Evolutionary conservation across 768 basidiomycete species (phyloP).

Genomic region (Suillus discolor): DNA sequence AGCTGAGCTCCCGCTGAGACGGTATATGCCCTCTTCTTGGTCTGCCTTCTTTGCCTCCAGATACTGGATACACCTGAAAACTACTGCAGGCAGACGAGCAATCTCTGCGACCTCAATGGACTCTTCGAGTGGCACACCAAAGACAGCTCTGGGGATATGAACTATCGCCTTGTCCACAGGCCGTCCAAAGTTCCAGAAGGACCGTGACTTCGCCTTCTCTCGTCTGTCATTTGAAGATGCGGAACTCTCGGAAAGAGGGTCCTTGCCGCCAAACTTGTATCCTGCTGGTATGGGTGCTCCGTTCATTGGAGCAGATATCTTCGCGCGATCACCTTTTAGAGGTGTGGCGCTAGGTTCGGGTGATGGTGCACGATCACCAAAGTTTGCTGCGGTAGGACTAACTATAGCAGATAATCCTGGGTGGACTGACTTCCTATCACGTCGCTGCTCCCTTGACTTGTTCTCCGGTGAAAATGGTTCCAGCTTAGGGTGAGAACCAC

Average conservation of each 20-base stretch:
- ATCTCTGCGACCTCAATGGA: constrained; percentile 88
- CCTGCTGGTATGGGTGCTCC: constrained; percentile 85
- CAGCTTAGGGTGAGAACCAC: constrained; percentile 31
- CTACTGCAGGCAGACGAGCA: constrained; percentile 88
- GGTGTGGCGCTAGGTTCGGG: constrained; percentile 56
- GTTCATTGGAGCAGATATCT: constrained; percentile 88
- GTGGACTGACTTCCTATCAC: constrained; percentile 65
- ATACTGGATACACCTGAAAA: constrained; percentile 95
- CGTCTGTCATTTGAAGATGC: constrained; percentile 62
- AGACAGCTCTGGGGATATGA: constrained; percentile 71
- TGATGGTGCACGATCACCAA: constrained; percentile 40
- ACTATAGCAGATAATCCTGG: constrained; percentile 54
- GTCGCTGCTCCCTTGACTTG: constrained; percentile 50
- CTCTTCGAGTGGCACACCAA: constrained; percentile 86
- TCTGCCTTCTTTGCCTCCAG: constrained; percentile 93
- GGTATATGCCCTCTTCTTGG: constrained; percentile 97
- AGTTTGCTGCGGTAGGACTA: constrained; percentile 41
- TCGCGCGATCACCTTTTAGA: constrained; percentile 65
- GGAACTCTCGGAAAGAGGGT: constrained; percentile 46
- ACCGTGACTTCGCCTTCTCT: constrained; percentile 90
- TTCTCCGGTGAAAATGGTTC: constrained; percentile 59
- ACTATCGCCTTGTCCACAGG: constrained; percentile 46
- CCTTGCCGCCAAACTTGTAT: constrained; percentile 89
- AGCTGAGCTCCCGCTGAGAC: constrained; percentile 91
- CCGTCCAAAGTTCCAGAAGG: constrained; percentile 91